Evolutionary conservation across 139 green algal species (phyloP), one percentile per base, ranked within the genome.

Genomic region (Tetradesmus obliquus): DNA sequence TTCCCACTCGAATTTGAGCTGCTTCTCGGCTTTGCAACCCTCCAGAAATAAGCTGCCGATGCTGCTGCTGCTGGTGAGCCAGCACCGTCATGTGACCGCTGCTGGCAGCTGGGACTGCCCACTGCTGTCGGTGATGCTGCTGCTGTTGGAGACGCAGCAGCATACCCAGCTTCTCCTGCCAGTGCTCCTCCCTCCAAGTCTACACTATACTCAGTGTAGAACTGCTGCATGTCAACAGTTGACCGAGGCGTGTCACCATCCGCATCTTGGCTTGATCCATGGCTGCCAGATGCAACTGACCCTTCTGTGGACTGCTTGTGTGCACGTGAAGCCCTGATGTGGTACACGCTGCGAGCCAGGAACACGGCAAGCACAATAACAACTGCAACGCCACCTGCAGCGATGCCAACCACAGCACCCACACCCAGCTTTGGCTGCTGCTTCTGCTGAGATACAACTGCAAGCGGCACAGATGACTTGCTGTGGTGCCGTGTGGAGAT

Each of bases 381-480:
- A 9, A 60, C 82, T 7, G 53, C 19, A 3, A 74, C 82, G 22
- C 55, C 60, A 6, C 82, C 82, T 53, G 55, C 82, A 4, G 17
- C 82, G 22, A 87, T 87, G 10, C 82, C 82, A 19, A n/a, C 82
- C 54, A 87, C 74, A 3, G 82, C 82, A 7, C 55, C 82, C 3
- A 19, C 22, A 7, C 8, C 82, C 5, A 87, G 82, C 20, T 51
- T 87, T 87, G 54, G 81, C 19, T 54, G 82, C 82, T 87, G 82
- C 81, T 32, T 76, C 12, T 76, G 66, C n/a, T 17, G 66, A 17
- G 3, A 9, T 74, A 51, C 55, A 20, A 86, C 53, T n/a, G 22
- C n/a, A 3, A 55, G 2, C 2, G 82, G 6, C 74, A 20, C 82
- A 74, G 82, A 24, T 15, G 81, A 10, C 81, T 76, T n/a, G 66